phyloP scores from a whole-genome alignment of 1,284 basidiomycete genomes.

The Calocybe gambosa region DNA sequence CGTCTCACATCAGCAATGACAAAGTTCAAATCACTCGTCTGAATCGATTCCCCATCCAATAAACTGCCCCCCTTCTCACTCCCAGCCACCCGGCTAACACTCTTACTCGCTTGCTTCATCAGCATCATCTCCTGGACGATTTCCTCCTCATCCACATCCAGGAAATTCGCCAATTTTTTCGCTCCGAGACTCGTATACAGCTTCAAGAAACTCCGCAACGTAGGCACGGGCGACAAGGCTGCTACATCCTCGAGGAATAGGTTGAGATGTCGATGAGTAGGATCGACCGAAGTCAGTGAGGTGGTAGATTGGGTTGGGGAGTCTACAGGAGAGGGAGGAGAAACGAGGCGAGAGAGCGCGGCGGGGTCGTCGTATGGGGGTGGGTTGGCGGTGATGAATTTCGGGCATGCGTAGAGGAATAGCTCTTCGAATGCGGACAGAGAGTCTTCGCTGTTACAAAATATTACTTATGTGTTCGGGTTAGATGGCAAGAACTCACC shows the following conservation, averaged over 20 bases:
- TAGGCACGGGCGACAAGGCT: conserved; percentile 75
- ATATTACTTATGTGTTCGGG: too few species aligned
- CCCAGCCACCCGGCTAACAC: conserved; percentile 52
- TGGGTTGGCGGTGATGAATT: conserved; percentile 93
- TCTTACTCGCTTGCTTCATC: conserved; percentile 84
- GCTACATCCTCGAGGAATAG: conserved; percentile 81
- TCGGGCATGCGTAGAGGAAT: conserved; percentile 91
- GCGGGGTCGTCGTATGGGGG: conserved; percentile 86
- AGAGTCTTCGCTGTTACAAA: conserved; percentile 74
- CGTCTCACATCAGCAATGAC: conserved; percentile 80
- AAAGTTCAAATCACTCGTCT: conserved; percentile 93
- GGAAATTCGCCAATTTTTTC: conserved; percentile 86
- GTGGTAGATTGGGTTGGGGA: conserved; percentile 21
- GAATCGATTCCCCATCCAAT: conserved; percentile 82
- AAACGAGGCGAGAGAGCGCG: conserved; percentile 46
- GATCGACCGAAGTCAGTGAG: conserved; percentile 44
- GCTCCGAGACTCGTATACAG: conserved; percentile 93
- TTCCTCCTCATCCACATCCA: conserved; percentile 88
- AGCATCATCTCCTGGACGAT: conserved; percentile 97
- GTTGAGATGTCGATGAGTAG: conserved; percentile 77
- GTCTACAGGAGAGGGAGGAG: conserved; percentile 26
- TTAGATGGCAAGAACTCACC: conserved; percentile 38
- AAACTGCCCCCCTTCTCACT: conserved; percentile 53
- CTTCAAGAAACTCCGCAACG: conserved; percentile 88
- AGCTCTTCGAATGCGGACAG: conserved; percentile 89